Evolutionary conservation across 23 red algal genomes (phyloP).

Genomic region (Agarophyton chilense): DNA sequence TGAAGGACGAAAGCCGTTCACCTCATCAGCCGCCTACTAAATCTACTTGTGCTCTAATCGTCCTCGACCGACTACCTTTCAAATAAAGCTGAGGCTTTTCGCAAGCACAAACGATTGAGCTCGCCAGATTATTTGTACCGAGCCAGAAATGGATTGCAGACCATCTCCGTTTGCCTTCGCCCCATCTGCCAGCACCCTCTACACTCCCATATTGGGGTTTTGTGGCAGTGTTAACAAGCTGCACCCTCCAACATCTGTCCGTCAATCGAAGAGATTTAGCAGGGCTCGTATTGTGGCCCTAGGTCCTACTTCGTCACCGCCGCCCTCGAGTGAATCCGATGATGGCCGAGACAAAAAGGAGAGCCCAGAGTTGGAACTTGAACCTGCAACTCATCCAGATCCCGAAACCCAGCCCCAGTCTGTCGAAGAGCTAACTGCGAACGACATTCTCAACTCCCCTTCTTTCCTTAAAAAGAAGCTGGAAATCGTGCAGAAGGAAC

Average conservation of each 20-base stretch:
- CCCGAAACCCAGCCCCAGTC: background rate
- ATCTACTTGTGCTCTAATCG: too few relatives aligned
- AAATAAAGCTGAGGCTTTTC: background rate
- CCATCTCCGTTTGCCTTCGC: background rate
- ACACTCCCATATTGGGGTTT: background rate
- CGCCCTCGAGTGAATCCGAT: conserved; percentile 32
- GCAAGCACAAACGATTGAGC: too few relatives aligned
- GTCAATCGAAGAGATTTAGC: background rate
- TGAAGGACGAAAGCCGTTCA: too few relatives aligned
- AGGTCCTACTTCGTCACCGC: conserved; percentile 23
- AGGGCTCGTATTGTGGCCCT: conserved; percentile 50
- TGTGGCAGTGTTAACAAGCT: background rate
- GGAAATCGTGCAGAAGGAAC: conserved; percentile 87
- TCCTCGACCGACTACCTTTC: too few relatives aligned
- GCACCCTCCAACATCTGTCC: background rate
- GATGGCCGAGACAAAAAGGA: background rate
- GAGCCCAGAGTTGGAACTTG: conserved; percentile 8
- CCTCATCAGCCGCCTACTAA: too few relatives aligned
- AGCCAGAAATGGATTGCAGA: background rate
- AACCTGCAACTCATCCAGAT: conserved; percentile 2
- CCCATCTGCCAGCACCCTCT: background rate
- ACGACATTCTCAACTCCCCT: conserved; percentile 90
- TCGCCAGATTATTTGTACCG: background rate
- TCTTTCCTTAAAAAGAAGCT: conserved; percentile 84
- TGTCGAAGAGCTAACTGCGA: conserved; percentile 50